Conservation (phyloP, 805 yeast species). For the Zygosaccharomyces rouxii region DNA sequence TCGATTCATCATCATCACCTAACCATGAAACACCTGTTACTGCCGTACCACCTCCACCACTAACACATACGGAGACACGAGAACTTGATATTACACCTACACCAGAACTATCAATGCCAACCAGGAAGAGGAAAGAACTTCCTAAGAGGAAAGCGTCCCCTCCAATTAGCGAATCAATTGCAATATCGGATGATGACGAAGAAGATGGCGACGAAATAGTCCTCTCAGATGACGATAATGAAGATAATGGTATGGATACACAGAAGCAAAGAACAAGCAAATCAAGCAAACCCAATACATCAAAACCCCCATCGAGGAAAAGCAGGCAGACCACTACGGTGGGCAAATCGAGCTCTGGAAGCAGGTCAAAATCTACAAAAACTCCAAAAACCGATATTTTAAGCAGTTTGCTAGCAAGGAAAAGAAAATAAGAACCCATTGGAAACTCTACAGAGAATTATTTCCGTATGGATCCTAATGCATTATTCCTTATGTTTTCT, state of each 20-base stretch:
- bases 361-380: constrained; percentile 11
- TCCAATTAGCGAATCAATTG: constrained; percentile 14
- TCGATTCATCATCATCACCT: not conserved
- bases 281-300: not conserved
- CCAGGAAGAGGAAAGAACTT: constrained; percentile 1
- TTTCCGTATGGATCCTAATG: not conserved
- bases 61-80: not conserved
- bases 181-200: constrained; percentile 13
- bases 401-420: constrained; percentile 27
- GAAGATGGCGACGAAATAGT: constrained; percentile 12
- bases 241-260: constrained; percentile 3
- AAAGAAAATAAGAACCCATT: constrained; percentile 17
- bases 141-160: not conserved
- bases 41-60: not conserved
- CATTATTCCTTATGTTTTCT: not conserved
- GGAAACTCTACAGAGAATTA: not conserved
- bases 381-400: constrained; percentile 34
- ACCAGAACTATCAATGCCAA: not conserved
- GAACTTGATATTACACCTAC: not conserved
- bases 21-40: not conserved
- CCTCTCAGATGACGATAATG: constrained; percentile 12
- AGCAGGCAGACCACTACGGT: constrained; percentile 6
- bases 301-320: not conserved
- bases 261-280: not conserved
- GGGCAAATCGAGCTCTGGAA: constrained; percentile 10